Evolutionary conservation across 129 eudicot species (phyloP), one percentile per base, ranked within the genome.

Genomic region (Centrapalus pauciflorus): DNA sequence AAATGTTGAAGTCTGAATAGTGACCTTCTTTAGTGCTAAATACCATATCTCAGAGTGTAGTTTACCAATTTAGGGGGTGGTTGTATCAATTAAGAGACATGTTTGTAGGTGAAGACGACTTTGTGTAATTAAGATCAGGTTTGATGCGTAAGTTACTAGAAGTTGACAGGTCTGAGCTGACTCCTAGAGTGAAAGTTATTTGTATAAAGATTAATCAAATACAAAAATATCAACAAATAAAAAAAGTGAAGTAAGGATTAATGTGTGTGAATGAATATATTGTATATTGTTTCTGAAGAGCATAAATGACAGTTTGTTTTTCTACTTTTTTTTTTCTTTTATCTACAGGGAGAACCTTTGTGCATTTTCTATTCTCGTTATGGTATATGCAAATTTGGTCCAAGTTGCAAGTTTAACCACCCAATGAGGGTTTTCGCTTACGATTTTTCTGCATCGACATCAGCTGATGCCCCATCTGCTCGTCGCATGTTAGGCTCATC

Each of bases 341-440:
- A 54, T 65, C 9, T 20, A 66, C 81, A 92, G 98, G 98, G 98
- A 27, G 96, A 92, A 73, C 91, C 96, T 51, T 74, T 88, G 74
- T 92, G 98, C 85, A 81, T 88, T 45, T 92, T 92, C 77, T 92
- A 92, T 75, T 88, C 95, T 57, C 87, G 96, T 54, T 92, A 92
- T 59, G 96, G 96, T 33, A 88, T 92, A 61, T 92, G 98, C 96
- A 92, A 92, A 79, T 92, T 92, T 63, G 98, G 98, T 46, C 96
- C 96, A 78, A 85, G 94, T 84, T 92, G 98, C 95, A 92, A 92
- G 83, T 92, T 88, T 80, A 95, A 92, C 82, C 98, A 88, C 62
- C 98, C 98, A 2, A 88, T 88, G 96, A 84, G 82, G 41, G 87
- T 80, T 62, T 88, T 85, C 57, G 69, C 89, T 16, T 82, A 81